A percentile compares a stretch with the other conserved stretches of the same genome.
phyloP scores from a whole-genome alignment of 2,329 filamentous ascomycete genomes.

The Podosphaera fusca region DNA sequence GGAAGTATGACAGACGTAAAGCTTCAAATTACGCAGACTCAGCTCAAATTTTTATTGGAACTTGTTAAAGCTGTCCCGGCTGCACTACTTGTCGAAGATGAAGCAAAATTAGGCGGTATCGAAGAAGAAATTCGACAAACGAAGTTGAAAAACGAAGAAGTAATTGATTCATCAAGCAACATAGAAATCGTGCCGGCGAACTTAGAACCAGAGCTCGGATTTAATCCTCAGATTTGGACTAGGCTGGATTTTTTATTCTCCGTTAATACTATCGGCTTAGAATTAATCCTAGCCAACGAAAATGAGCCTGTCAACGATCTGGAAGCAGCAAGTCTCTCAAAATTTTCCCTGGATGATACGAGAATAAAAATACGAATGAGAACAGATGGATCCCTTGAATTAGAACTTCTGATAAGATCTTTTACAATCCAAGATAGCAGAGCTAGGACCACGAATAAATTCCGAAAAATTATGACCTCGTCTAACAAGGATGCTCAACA shows the following conservation, averaged over 20 bases:
- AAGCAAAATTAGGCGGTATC: slow-evolving; percentile 49
- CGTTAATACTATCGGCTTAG: slow-evolving; percentile 66
- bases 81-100: slow-evolving; percentile 56
- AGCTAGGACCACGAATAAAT: slow-evolving; percentile 78
- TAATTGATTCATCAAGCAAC: background rate
- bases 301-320: slow-evolving; percentile 58
- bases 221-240: slow-evolving; percentile 56
- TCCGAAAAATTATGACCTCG: slow-evolving; percentile 92
- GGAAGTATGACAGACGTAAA: slow-evolving; percentile 88
- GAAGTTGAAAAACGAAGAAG: background rate
- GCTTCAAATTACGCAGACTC: slow-evolving; percentile 67
- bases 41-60: slow-evolving; percentile 72
- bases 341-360: slow-evolving; percentile 84
- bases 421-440: slow-evolving; percentile 90
- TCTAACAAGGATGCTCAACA: slow-evolving; percentile 91
- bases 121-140: slow-evolving; percentile 44
- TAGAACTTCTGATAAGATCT: slow-evolving; percentile 77
- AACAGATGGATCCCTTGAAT: slow-evolving; percentile 74
- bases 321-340: slow-evolving; percentile 62
- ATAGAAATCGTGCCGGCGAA: slow-evolving; percentile 24
- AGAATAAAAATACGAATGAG: slow-evolving; percentile 82
- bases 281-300: slow-evolving; percentile 58
- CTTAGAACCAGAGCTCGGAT: slow-evolving; percentile 47
- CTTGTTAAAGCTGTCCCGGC: slow-evolving; percentile 71
- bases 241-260: slow-evolving; percentile 84